phyloP scores from a whole-genome alignment of 2,329 filamentous ascomycete species.

The Sclerotinia minor region DNA sequence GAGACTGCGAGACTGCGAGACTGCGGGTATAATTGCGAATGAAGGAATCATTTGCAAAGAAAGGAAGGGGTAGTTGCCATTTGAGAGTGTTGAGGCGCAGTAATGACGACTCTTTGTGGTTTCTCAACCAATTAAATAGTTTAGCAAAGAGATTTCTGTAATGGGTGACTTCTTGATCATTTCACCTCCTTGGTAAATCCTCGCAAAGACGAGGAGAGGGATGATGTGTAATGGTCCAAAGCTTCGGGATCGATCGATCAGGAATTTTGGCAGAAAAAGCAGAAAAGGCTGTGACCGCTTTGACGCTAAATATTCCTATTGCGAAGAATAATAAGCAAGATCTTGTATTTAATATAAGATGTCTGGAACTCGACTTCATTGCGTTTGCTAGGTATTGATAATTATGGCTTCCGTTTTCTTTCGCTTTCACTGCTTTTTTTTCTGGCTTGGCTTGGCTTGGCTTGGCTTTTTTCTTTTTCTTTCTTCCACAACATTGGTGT shows the following conservation, averaged over 20 bases:
- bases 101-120: not conserved
- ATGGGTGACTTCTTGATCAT: not conserved
- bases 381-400: not conserved
- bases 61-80: too few species aligned
- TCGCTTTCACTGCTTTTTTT: not conserved
- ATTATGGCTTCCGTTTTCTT: not conserved
- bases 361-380: not conserved
- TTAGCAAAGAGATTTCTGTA: not conserved
- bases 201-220: not conserved
- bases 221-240: not conserved
- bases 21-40: too few species aligned
- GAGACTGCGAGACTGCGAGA: too few species aligned
- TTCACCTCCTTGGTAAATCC: slow-evolving; percentile 6
- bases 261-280: not conserved
- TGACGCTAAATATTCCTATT: not conserved
- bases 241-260: not conserved
- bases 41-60: too few species aligned
- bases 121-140: not conserved
- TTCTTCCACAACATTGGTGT: too few species aligned
- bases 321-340: too few species aligned
- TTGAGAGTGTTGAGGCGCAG: slow-evolving; percentile 8
- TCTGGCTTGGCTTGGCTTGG: not conserved
- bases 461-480: not conserved
- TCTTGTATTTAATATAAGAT: too few species aligned
- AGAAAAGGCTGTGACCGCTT: too few species aligned